Evolutionary conservation across 2,329 filamentous ascomycete genomes (phyloP).

Genomic region (Aureobasidium uvarum): DNA sequence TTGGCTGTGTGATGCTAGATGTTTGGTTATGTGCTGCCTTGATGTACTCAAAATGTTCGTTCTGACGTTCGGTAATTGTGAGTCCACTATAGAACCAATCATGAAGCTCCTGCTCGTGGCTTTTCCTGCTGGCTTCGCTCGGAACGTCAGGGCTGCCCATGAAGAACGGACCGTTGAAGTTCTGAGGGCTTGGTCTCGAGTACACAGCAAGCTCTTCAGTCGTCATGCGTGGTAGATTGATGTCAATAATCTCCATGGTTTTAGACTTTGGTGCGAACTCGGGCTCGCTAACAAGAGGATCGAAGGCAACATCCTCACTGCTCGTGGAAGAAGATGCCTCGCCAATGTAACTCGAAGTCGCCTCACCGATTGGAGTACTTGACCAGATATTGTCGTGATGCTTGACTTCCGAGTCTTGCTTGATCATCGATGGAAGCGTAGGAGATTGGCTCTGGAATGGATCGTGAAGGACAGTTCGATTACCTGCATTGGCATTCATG

Average conservation of each 20-base stretch:
- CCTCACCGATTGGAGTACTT: not conserved
- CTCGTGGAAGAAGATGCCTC: not conserved
- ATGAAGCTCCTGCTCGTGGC: conserved; percentile 40
- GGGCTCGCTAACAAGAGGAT: conserved; percentile 27
- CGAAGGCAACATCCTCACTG: not conserved
- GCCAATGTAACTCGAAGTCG: not conserved
- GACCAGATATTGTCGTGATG: not conserved
- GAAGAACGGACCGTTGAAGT: conserved; percentile 42
- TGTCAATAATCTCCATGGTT: not conserved
- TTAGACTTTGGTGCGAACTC: not conserved
- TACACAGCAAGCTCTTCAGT: conserved; percentile 20
- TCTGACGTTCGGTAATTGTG: conserved; percentile 37
- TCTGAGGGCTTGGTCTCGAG: conserved; percentile 37
- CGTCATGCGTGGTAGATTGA: conserved; percentile 10
- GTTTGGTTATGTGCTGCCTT: conserved; percentile 27
- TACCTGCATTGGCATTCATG: not conserved
- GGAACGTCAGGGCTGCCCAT: conserved; percentile 31
- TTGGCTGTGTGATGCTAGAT: not conserved
- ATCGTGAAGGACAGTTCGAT: conserved; percentile 37
- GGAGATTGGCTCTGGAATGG: conserved; percentile 32
- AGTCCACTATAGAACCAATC: conserved; percentile 43
- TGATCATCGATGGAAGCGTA: not conserved
- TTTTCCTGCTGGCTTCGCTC: conserved; percentile 31
- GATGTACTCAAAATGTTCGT: conserved; percentile 35
- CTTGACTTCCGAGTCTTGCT: conserved; percentile 1